Evolutionary conservation across 805 yeast species (phyloP), one percentile per base, ranked within the genome.

Genomic region (Teunomyces lycoperdinae): DNA sequence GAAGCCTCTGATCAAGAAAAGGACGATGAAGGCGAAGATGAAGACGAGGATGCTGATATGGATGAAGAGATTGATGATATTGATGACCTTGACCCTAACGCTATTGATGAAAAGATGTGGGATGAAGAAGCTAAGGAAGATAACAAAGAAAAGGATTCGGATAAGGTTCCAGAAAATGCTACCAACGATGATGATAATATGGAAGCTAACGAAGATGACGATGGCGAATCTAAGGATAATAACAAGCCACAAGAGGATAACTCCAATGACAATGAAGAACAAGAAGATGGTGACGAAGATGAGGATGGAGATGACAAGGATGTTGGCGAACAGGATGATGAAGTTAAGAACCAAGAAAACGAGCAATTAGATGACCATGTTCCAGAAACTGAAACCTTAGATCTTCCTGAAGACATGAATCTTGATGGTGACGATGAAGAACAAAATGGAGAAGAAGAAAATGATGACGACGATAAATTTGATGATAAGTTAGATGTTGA

Each of bases 51-150:
- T 5, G 58, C 87, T 41, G 95, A 88, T 2, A 60, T 88, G 47
- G 97, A 91, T 60, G 97, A 91, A 54, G 92, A 90, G 61, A 77
- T 90, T 36, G 97, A 92, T 54, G 88, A 91, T 58, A 69, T 92
- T 29, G 96, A 88, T 63, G 96, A 89, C 48, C 74, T 86, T 53
- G 98, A 91, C 73, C 96, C 96, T 1, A 89, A 90, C 67, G 96
- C 96, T 3, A 82, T 92, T 43, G 98, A 92, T 63, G 97, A 92
- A 55, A 92, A 89, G 68, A 89, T 89, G 96, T 92, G 98, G 96
- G 94, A 92, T 60, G 97, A 91, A 59, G 90, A 92, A 62, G 87
- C 85, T 9, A 78, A 83, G 48, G 89, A 84, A 11, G 80, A 80
- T 53, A 77, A 80, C 16, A 87, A 89, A 60, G 96, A 90, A 58